These are phyloP conservation scores for Keithomyces neogunnii DNA, from an alignment of 2,329 filamentous ascomycete species.

Conservation along the genomic window DNA sequence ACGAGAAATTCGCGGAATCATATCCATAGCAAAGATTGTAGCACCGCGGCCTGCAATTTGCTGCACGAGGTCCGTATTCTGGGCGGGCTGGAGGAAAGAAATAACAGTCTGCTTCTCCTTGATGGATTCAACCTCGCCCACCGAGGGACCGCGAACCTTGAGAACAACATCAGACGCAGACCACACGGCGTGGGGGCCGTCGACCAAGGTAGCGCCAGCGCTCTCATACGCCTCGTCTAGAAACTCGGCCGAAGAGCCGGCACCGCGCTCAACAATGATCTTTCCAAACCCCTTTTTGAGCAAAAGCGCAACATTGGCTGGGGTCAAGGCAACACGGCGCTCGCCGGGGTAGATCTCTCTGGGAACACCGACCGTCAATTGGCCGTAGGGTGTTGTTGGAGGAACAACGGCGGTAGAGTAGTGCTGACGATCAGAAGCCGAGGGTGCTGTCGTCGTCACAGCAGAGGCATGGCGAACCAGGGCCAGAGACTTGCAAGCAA, in stretches of 20 bases:
- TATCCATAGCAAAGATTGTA: constrained; percentile 84
- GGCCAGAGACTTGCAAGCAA: constrained; percentile 22
- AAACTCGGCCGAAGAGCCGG: constrained; percentile 71
- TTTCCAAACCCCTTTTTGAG: constrained; percentile 78
- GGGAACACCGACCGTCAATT: constrained; percentile 70
- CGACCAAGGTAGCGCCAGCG: constrained; percentile 70
- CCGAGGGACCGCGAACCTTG: constrained; percentile 70
- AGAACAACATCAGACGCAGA: constrained; percentile 68
- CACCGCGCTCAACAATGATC: constrained; percentile 71
- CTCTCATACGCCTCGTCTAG: constrained; percentile 67
- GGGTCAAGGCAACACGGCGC: constrained; percentile 75
- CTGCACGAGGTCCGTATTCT: constrained; percentile 69
- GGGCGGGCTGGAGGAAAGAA: constrained; percentile 74
- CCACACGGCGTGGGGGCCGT: constrained; percentile 61
- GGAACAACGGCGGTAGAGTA: constrained; percentile 33
- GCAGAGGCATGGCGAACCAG: constrained; percentile 32
- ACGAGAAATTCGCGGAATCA: constrained; percentile 82
- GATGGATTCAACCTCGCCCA: constrained; percentile 60
- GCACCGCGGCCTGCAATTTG: constrained; percentile 61
- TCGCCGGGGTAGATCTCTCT: constrained; percentile 72
- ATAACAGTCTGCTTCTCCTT: constrained; percentile 66
- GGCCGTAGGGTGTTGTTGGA: constrained; percentile 54
- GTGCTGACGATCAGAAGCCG: constrained; percentile 14
- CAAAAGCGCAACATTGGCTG: constrained; percentile 71
- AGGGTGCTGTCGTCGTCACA: constrained; percentile 13